Base-by-base conservation (phyloP, 2,329 filamentous ascomycete genomes). In the Coniochaeta hoffmannii region DNA sequence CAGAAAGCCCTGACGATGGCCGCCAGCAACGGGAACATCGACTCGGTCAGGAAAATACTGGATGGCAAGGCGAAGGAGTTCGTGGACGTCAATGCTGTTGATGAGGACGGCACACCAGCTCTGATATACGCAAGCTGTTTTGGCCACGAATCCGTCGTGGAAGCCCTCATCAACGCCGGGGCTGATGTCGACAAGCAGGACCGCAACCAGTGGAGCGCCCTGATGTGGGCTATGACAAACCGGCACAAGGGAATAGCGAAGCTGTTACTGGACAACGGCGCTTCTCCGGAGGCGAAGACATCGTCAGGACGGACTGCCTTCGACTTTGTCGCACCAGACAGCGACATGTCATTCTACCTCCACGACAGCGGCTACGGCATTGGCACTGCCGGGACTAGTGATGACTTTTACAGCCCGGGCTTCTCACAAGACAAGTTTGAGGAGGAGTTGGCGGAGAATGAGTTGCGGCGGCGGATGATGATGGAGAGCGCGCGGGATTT, bases 181-280 rank as follows among this genome's bases (percentile, higher is more conserved):
- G 93, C 88, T 36, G 83, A 90, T 64, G 91, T 97, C 53, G 91
- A 99, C 73, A 87, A 87, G 64, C 93, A 97, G 71, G 94, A 99
- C 68, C 89, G 87, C 60, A 97, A 97, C 68, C 88, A 95, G 67
- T 99, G 94, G 94, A 97, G 90, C 65, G 89, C 94, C 14, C 78
- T 99, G 58, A 99, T 99, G 92, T 99, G 94, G 94, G 93, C 94
- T 52, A 97, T 97, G 90, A 99, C 94, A 55, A 99, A 99, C 71
- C 79, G 92, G 56, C 94, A 99, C 73, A 97, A 97, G 73, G 86
- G 86, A 50, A 99, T 99, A 62, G 92, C 93, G 34, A 97, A 97
- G 71, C 79, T 91, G 11, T 76, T 99, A 15, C 81, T 99, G 32
- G 93, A 99, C 68, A 89, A 94, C 65, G 92, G 92, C 15, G 94